Percentiles rank a stretch among this genome's conserved stretches.
Conservation (phyloP, 2,329 filamentous ascomycete genomes). For the Chaetomiaceae sp. region DNA sequence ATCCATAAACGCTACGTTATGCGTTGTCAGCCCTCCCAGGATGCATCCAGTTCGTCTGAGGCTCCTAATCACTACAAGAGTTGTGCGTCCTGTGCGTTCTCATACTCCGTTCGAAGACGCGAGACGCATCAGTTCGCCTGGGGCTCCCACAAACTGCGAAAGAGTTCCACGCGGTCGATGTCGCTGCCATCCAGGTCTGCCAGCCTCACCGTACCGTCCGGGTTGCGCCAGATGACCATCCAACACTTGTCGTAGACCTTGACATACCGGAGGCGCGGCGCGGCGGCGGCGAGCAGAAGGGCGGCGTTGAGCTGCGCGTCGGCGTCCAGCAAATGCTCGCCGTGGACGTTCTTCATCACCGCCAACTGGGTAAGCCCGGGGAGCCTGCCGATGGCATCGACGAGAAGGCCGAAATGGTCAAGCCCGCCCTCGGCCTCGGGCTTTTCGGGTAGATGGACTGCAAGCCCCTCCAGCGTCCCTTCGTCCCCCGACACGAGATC, state of each 20-base stretch:
- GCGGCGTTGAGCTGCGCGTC: not conserved
- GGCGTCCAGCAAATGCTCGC: not conserved
- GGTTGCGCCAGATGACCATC: not conserved
- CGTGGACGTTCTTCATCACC: not conserved
- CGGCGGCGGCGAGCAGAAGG: not conserved
- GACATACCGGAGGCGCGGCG: not conserved
- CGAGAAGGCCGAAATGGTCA: not conserved
- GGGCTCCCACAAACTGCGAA: not conserved
- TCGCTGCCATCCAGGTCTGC: not conserved
- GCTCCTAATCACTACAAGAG: no score
- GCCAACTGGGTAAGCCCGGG: constrained; percentile 1
- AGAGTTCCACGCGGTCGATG: not conserved
- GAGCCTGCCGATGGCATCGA: not conserved
- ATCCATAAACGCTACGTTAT: no score
- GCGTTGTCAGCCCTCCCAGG: no score
- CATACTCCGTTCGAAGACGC: no score
- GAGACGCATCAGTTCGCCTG: no score
- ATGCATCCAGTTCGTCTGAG: no score
- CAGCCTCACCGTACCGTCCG: not conserved
- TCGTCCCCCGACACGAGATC: constrained; percentile 3
- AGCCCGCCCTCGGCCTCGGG: not conserved
- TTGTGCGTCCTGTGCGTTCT: no score
- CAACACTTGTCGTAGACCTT: not conserved
- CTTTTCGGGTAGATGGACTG: not conserved
- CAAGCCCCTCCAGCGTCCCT: constrained; percentile 2